Conservation (phyloP, 1,284 basidiomycete species). For the Sanguinoderma infundibulare region DNA sequence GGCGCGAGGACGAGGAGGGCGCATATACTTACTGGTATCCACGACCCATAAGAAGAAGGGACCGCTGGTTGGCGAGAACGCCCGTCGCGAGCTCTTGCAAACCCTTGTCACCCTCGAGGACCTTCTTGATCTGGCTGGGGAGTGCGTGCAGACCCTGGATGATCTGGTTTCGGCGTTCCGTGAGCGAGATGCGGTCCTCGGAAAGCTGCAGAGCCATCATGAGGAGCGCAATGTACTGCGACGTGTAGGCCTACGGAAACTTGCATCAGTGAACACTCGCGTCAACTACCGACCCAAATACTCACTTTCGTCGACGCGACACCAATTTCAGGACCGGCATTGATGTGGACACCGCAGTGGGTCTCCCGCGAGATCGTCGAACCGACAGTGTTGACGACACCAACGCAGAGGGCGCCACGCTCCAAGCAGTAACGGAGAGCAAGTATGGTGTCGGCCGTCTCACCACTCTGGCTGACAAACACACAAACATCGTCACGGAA, state of each 20-base stretch:
- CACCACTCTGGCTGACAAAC: constrained; percentile 97
- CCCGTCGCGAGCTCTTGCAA: constrained; percentile 87
- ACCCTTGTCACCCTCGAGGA: constrained; percentile 82
- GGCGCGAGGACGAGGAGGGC: background rate
- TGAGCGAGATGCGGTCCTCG: constrained; percentile 95
- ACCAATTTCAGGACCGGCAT: constrained; percentile 99
- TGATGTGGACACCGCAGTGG: constrained; percentile 99
- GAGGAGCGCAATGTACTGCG: constrained; percentile 97
- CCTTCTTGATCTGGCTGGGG: constrained; percentile 88
- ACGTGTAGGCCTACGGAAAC: constrained; percentile 86
- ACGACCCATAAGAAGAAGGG: constrained; percentile 96
- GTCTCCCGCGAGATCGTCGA: constrained; percentile 98
- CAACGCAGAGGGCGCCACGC: constrained; percentile 93
- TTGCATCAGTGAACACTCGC: constrained; percentile 17
- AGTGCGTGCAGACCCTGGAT: constrained; percentile 93
- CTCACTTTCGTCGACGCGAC: constrained; percentile 97
- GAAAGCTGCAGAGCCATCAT: constrained; percentile 99
- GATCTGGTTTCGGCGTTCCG: constrained; percentile 89
- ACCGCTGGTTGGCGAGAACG: constrained; percentile 82
- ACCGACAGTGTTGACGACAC: constrained; percentile 99
- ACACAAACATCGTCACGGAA: constrained; percentile 99
- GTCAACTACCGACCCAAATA: background rate
- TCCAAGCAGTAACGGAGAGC: constrained; percentile 97
- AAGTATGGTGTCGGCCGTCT: constrained; percentile 98
- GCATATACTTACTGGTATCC: constrained; percentile 86